Evolutionary conservation across 2,329 filamentous ascomycete species (phyloP), one percentile per base, ranked within the genome.

Genomic region (Purpureocillium takamizusanense): DNA sequence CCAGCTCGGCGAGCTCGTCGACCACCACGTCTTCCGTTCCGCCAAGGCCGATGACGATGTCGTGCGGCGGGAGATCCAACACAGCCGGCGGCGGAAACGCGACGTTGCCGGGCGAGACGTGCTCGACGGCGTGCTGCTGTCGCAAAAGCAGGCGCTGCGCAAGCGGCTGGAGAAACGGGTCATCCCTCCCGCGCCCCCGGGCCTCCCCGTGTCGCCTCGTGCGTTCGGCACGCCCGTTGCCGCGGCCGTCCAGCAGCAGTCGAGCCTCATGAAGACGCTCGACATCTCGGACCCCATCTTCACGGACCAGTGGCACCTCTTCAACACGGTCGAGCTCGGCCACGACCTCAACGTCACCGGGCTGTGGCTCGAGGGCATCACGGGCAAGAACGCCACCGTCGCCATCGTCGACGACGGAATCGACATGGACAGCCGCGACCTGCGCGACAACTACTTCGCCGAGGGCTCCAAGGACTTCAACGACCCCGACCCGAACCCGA

Each of bases 311-410:
- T 98, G 92, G 92, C 92, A 98, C 70, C 67, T 98, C 34, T 81
- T 84, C 66, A 98, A 98, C 57, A 71, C 83, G 0, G 57, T 83
- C 6, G 79, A 94, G 50, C 57, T 78, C 1, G 90, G 89, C 6
- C 86, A 97, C 61, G 92, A 98, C 57, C 76, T 98, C 53, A 98
- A 98, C 53, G 88, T 97, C n/a, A 94, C 88, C 1, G 87, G 81
- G 11, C 73, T 97, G 6, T 98, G 92, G 92, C 58, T 86, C 50
- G 78, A 92, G 50, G 90, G 89, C 4, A 81, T 95, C 41, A 97
- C 90, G 0, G 92, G 92, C 38, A 78, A 86, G 51, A 90, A 90
- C 44, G 76, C 84, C 14, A 95, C 86, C 1, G 87, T 94, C 2
- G 90, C 90, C 39, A 92, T 98, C 49, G 86, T 98, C 4, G 92